Evolutionary conservation across 2,329 filamentous ascomycete genomes (phyloP).

Genomic region (Grosmannia penicillata): DNA sequence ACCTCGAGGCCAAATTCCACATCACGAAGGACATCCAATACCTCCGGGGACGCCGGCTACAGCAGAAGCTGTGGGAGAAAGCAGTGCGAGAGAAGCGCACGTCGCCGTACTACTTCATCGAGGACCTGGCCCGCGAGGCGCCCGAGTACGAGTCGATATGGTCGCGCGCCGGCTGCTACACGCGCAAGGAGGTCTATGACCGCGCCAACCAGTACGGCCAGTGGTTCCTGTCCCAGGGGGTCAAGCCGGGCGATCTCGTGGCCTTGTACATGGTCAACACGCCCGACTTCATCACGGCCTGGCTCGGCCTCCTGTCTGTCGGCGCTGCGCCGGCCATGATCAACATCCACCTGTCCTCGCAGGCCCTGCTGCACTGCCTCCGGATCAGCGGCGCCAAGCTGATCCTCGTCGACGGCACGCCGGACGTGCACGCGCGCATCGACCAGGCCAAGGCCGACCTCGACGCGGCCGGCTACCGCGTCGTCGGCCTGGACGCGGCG

Average conservation of each 20-base stretch:
- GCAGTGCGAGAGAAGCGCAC: conserved; percentile 35
- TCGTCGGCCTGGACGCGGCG: conserved; percentile 34
- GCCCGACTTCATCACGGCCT: conserved; percentile 50
- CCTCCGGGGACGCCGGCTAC: conserved; percentile 27
- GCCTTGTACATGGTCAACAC: conserved; percentile 54
- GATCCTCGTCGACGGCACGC: conserved; percentile 43
- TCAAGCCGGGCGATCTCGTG: conserved; percentile 45
- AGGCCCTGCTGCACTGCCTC: conserved; percentile 51
- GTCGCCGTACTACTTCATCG: conserved; percentile 54
- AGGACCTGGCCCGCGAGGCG: conserved; percentile 34
- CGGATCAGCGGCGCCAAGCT: conserved; percentile 39
- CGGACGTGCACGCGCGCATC: conserved; percentile 38
- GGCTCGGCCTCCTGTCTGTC: conserved; percentile 49
- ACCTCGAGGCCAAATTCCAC: conserved; percentile 57
- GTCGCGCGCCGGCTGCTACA: conserved; percentile 47
- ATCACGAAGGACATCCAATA: conserved; percentile 42
- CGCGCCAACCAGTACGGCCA: conserved; percentile 45
- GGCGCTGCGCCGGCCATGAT: conserved; percentile 57
- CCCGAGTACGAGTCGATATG: conserved; percentile 47
- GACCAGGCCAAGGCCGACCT: conserved; percentile 41
- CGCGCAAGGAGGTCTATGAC: conserved; percentile 40
- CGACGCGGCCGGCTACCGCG: conserved; percentile 32
- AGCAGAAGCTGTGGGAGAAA: conserved; percentile 28
- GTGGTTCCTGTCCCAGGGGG: conserved; percentile 43
- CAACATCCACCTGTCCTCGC: conserved; percentile 52